Base-by-base conservation (phyloP, 768 basidiomycete species). In the Mycena vulgaris region DNA sequence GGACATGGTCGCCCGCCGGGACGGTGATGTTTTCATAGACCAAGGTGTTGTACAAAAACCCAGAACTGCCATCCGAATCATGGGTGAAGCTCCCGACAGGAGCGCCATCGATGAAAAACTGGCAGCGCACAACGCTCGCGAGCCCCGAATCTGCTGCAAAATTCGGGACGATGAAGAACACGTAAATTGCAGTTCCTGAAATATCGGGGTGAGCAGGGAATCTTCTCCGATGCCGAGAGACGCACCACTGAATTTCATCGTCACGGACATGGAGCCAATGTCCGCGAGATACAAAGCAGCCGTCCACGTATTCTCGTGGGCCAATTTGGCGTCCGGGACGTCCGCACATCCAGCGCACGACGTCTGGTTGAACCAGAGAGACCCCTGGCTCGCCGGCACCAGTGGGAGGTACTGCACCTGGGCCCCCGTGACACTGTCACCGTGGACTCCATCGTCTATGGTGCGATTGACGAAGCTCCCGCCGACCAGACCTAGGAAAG, bases 91-190 rank as follows among this genome's bases (percentile, higher is more conserved):
- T 68, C 0, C 76, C 76, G n/a, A 68, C 74, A 3, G 28, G 21
- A 0, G 11, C 49, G 4, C 66, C 68, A 35, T 77, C 76, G 8
- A 77, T 48, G 37, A 69, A 66, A 39, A 77, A 77, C 13, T 61
- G 37, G 56, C 70, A 71, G 21, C 40, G 56, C 4, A 68, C 68
- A 25, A 37, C 28, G 23, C 66, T 68, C 11, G 57, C 64, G 1
- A 56, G 61, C 10, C 52, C 59, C 16, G 65, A 63, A 40, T 45
- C 35, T 7, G 62, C 40, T 14, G 40, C 30, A 42, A 67, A 72
- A 69, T 77, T 77, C 0, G 69, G 66, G 9, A 75, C 8, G 39
- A 77, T 62, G 51, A 75, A 75, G 63, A 63, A 77, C 0, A 75
- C 65, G 39, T 74, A 77, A 40, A 77, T 70, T 0, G 72, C 72